phyloP scores from a whole-genome alignment of 2,329 filamentous ascomycete genomes.

The Colletotrichum magnum region DNA sequence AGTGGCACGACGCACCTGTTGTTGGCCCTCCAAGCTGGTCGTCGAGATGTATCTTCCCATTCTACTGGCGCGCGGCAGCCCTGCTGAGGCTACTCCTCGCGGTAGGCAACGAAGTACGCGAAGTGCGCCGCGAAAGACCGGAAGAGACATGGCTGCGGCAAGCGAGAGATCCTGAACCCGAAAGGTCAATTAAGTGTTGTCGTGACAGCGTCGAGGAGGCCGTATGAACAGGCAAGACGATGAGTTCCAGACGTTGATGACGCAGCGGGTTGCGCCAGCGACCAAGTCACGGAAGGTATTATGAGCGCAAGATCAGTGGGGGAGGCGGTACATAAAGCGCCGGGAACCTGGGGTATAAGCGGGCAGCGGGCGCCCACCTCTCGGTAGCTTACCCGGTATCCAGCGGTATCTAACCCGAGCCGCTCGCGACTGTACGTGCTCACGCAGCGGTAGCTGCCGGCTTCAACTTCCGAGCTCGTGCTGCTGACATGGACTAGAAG shows the following conservation, averaged over 20 bases:
- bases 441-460: slow-evolving; percentile 8
- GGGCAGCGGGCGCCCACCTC: not conserved
- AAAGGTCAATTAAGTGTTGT: not conserved
- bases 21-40: slow-evolving; percentile 68
- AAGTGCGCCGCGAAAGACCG: slow-evolving; percentile 63
- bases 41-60: slow-evolving; percentile 61
- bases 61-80: slow-evolving; percentile 26
- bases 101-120: slow-evolving; percentile 61
- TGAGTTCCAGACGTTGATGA: not conserved
- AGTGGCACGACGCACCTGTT: slow-evolving; percentile 62
- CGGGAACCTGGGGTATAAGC: slow-evolving; percentile 15
- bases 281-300: not conserved
- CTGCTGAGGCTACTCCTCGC: slow-evolving; percentile 45
- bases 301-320: slow-evolving; percentile 13
- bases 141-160: slow-evolving; percentile 60
- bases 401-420: slow-evolving; percentile 34
- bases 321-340: slow-evolving; percentile 33
- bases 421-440: slow-evolving; percentile 1
- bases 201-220: not conserved
- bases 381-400: slow-evolving; percentile 13
- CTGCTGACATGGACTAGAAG: too few species aligned
- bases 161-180: not conserved
- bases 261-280: slow-evolving; percentile 22
- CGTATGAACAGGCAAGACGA: not conserved
- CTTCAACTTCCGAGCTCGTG: slow-evolving; percentile 16